Conservation (phyloP, 768 basidiomycete species). For the Phylloporus sp. region DNA sequence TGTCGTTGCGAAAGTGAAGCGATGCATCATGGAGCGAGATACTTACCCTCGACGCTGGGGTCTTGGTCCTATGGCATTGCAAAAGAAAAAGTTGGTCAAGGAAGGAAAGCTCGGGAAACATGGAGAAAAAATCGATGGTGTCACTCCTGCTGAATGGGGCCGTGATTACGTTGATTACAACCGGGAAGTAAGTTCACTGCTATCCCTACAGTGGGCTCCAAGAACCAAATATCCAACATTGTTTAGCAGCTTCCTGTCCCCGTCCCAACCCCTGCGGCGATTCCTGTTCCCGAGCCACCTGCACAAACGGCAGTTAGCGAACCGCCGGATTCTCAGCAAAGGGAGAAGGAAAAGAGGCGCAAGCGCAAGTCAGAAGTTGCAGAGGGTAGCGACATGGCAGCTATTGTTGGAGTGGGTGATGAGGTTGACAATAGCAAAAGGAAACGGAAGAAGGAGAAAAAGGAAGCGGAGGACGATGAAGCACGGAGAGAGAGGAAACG, state of each 20-base stretch:
- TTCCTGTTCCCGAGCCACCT: conserved; percentile 19
- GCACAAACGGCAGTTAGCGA: conserved; percentile 32
- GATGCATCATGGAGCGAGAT: conserved; percentile 99
- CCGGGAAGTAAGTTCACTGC: conserved; percentile 47
- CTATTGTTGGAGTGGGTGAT: conserved; percentile 35
- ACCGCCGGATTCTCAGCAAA: conserved; percentile 34
- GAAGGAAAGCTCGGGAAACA: conserved; percentile 96
- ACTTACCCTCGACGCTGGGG: conserved; percentile 98
- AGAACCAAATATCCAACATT: conserved; percentile 4
- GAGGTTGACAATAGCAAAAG: conserved; percentile 53
- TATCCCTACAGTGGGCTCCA: not conserved
- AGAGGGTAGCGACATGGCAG: conserved; percentile 40
- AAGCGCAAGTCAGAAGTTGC: conserved; percentile 70
- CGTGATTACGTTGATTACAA: conserved; percentile 92
- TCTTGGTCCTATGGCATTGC: conserved; percentile 91
- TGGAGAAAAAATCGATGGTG: conserved; percentile 82
- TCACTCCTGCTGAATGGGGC: conserved; percentile 89
- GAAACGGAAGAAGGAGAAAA: conserved; percentile 47
- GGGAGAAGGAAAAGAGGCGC: conserved; percentile 78
- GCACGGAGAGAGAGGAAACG: conserved; percentile 60
- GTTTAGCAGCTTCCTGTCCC: conserved; percentile 40
- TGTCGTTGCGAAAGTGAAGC: conserved; percentile 97
- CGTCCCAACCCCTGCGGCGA: conserved; percentile 20
- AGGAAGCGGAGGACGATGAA: conserved; percentile 50
- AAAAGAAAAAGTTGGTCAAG: conserved; percentile 98